phyloP scores from a whole-genome alignment of 306 rosid species.

The Quillaja saponaria region DNA sequence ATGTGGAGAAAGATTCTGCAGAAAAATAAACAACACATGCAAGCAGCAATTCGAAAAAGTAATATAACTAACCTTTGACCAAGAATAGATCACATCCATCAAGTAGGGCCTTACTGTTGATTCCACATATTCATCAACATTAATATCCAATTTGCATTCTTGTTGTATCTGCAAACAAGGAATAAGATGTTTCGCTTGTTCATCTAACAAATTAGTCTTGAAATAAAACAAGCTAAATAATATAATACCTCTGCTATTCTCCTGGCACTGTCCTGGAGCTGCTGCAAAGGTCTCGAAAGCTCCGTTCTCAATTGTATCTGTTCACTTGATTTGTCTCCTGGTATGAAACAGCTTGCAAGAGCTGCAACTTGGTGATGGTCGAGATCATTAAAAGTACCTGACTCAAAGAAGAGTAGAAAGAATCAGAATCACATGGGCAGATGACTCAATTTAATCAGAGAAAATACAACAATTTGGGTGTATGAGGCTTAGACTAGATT shows the following conservation, averaged over 20 bases:
- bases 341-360: constrained; percentile 96
- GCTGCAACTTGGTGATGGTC: constrained; percentile 98
- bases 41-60: not conserved
- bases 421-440: too few species aligned
- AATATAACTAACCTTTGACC: constrained; percentile 86
- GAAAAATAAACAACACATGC: not conserved
- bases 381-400: constrained; percentile 93
- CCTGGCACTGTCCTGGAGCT: constrained; percentile 97
- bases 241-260: constrained; percentile 85
- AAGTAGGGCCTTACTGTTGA: constrained; percentile 93
- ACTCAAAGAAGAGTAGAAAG: too few species aligned
- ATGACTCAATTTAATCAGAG: too few species aligned
- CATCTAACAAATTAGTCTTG: constrained; percentile 18
- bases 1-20: not conserved
- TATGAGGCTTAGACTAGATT: too few species aligned
- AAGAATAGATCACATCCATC: constrained; percentile 94
- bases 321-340: constrained; percentile 84
- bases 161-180: constrained; percentile 76
- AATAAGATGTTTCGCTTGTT: constrained; percentile 6
- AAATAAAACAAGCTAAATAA: constrained; percentile 19
- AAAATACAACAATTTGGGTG: too few species aligned
- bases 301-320: constrained; percentile 90
- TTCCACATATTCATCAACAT: constrained; percentile 87
- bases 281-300: constrained; percentile 90
- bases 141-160: constrained; percentile 88